phyloP scores from a whole-genome alignment of 1,284 basidiomycete genomes.

The Schizophyllum amplum region DNA sequence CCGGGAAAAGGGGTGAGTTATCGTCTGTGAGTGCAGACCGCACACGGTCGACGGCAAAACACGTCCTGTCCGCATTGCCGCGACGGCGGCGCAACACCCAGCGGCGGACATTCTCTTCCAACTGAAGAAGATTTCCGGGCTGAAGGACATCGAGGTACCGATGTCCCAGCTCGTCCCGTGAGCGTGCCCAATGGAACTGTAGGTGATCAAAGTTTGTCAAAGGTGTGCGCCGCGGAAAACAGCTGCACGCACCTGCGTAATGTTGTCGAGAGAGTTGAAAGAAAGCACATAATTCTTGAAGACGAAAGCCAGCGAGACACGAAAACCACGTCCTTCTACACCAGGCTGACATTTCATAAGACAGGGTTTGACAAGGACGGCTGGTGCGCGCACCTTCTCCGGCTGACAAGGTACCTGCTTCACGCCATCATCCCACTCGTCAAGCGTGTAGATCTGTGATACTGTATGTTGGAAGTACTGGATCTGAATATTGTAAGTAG shows the following conservation, averaged over 20 bases:
- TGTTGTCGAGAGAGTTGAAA: not conserved
- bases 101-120: not conserved
- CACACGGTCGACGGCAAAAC: not conserved
- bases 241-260: not conserved
- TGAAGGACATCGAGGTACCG: not conserved
- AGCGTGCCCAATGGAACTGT: not conserved
- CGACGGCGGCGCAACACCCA: not conserved
- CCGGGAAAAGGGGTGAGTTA: not conserved
- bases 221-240: too few relatives aligned
- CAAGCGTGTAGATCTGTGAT: not conserved
- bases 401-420: not conserved
- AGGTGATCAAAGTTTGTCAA: not conserved
- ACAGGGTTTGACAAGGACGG: too few relatives aligned
- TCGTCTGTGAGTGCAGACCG: not conserved
- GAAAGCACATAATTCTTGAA: not conserved
- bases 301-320: not conserved
- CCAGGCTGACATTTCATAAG: too few relatives aligned
- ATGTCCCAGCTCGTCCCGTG: not conserved
- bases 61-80: not conserved
- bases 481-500: not conserved
- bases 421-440: not conserved
- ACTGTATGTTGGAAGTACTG: not conserved
- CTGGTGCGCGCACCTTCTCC: not conserved
- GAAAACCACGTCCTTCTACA: not conserved
- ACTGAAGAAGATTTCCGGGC: not conserved